phyloP scores from a whole-genome alignment of 352 stramenopile species.

The Phytophthora megakarya region DNA sequence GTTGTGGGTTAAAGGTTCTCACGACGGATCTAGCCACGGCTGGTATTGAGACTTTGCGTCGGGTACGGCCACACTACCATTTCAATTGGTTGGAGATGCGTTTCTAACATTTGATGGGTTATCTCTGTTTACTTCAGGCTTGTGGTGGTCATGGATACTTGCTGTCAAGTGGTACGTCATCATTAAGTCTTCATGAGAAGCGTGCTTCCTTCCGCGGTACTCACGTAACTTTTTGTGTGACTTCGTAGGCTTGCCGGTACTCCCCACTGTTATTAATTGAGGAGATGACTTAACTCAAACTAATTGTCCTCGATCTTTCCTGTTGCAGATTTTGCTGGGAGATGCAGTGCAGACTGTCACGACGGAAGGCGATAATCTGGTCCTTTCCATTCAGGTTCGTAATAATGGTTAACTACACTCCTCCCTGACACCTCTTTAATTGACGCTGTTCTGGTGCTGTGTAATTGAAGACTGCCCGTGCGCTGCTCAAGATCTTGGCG shows the following conservation, averaged over 20 bases:
- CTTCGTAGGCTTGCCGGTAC: neutral
- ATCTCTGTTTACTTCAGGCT: conserved; percentile 34
- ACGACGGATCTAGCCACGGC: conserved; percentile 52
- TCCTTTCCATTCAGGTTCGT: conserved; percentile 91
- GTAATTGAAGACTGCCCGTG: conserved; percentile 32
- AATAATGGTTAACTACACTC: neutral
- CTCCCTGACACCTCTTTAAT: neutral
- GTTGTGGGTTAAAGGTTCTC: conserved; percentile 65
- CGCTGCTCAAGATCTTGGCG: conserved; percentile 52
- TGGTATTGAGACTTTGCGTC: conserved; percentile 56
- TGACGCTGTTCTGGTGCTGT: neutral
- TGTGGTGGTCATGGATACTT: conserved; percentile 96
- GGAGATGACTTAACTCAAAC: conserved; percentile 88
- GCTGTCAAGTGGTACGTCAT: conserved; percentile 63
- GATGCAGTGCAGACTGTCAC: conserved; percentile 95
- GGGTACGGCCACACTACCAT: conserved; percentile 27
- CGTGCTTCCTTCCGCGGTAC: neutral
- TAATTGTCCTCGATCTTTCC: conserved; percentile 1
- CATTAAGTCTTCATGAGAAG: neutral
- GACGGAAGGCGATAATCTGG: conserved; percentile 96
- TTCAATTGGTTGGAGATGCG: conserved; percentile 68
- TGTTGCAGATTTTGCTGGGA: conserved; percentile 66
- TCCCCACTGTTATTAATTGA: neutral
- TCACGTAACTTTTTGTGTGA: conserved; percentile 27
- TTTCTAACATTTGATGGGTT: neutral